Evolutionary conservation across 2,329 filamentous ascomycete genomes (phyloP), one percentile per base, ranked within the genome.

Genomic region (Emmonsiellopsis sp.): DNA sequence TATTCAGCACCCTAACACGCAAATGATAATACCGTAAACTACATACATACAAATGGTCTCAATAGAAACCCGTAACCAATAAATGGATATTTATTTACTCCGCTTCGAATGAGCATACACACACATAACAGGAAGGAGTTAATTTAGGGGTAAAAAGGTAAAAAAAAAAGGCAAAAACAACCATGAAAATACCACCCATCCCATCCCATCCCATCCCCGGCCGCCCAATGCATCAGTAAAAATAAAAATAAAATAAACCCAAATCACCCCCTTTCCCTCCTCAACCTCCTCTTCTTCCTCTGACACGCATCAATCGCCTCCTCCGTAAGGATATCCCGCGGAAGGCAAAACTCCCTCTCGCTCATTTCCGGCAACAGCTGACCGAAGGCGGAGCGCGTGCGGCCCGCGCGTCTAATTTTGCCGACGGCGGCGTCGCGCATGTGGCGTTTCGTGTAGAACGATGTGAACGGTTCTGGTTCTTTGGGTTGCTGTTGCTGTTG

Each of bases 381-480:
- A 0, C 92, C 92, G 79, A 93, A 97, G 3, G 91, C 92, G 47
- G 86, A 76, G 13, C 84, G 77, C 50, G 80, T 87, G 49, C 88
- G 79, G 43, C 83, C 82, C 37, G 37, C 37, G 51, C 87, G 82
- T 36, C 89, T 79, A 48, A 82, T 77, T 60, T 82, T 83, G 56
- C 82, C 85, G n/a, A 95, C 70, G 8, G 91, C 89, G 6, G 84
- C 82, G 21, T 90, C 87, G 31, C 92, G 85, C 56, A 92, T 79
- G 63, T 94, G 84, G 27, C 80, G 83, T 70, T 93, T 90, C 14
- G 78, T 69, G 66, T 90, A 97, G 72, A 96, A 96, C 0, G 88
- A 95, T n/a, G 76, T 86, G 64, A 96, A 90, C 39, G 87, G 85
- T 54, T 68, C 61, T 52, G 66, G 62, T 36, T 59, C 55, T 46